Conservation (phyloP, 2,329 filamentous ascomycete genomes). For the Hypoxylon sp. region DNA sequence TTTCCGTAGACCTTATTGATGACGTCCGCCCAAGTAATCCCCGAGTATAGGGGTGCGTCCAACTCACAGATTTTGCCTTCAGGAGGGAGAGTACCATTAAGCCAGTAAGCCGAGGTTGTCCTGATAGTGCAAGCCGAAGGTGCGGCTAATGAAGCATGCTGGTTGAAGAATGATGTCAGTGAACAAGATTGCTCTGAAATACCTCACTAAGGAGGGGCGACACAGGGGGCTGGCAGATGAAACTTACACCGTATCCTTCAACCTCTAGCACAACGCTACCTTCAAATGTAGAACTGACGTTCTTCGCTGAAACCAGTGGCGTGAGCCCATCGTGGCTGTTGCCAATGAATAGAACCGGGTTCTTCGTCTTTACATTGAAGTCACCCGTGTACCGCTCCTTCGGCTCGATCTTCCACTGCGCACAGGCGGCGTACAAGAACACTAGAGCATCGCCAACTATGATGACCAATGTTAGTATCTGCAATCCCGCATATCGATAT, state of each 20-base stretch:
- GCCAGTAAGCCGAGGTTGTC: slow-evolving; percentile 54
- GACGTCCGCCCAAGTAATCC: slow-evolving; percentile 35
- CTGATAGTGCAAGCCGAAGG: slow-evolving; percentile 54
- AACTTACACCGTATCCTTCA: slow-evolving; percentile 57
- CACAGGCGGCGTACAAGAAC: slow-evolving; percentile 50
- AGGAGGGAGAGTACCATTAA: slow-evolving; percentile 55
- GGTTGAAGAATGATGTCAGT: slow-evolving; percentile 11
- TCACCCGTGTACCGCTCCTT: slow-evolving; percentile 56
- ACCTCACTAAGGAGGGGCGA: not conserved
- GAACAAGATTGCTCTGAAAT: not conserved
- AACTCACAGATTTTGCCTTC: slow-evolving; percentile 54
- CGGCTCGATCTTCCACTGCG: slow-evolving; percentile 58
- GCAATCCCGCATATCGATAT: not conserved
- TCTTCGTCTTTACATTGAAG: slow-evolving; percentile 51
- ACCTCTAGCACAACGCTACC: slow-evolving; percentile 58
- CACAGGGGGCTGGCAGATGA: not conserved
- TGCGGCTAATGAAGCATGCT: slow-evolving; percentile 48
- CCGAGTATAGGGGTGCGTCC: slow-evolving; percentile 31
- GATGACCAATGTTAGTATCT: slow-evolving; percentile 8
- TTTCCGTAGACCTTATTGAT: slow-evolving; percentile 34
- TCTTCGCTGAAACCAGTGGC: slow-evolving; percentile 57
- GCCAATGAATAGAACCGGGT: slow-evolving; percentile 57
- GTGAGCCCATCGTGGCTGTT: slow-evolving; percentile 59
- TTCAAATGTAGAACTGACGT: slow-evolving; percentile 56
- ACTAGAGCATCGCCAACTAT: slow-evolving; percentile 32